Evolutionary conservation across 495 filamentous ascomycete genomes (phyloP).

Genomic region (Xylaria flabelliformis): DNA sequence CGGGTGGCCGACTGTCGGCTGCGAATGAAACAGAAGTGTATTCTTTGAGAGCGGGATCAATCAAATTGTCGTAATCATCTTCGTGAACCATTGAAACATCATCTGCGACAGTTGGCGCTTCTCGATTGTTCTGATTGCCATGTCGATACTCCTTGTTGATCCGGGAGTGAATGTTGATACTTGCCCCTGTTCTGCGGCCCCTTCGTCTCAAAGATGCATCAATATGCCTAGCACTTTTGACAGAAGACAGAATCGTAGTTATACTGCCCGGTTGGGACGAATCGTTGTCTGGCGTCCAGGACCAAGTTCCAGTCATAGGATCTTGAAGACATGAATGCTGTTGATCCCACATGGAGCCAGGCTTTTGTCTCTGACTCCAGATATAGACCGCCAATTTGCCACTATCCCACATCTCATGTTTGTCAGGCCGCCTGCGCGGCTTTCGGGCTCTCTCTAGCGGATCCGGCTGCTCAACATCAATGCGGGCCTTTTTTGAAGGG

Average conservation of each 20-base stretch:
- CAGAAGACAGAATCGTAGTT: slow-evolving; percentile 32
- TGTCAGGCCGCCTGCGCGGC: slow-evolving; percentile 31
- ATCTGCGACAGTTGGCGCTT: not conserved
- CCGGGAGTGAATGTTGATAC: not conserved
- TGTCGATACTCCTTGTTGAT: slow-evolving; percentile 2
- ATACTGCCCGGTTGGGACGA: slow-evolving; percentile 20
- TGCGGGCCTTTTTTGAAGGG: slow-evolving; percentile 29
- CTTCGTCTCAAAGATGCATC: slow-evolving; percentile 27
- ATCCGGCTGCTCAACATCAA: slow-evolving; percentile 16
- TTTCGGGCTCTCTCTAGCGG: slow-evolving; percentile 24
- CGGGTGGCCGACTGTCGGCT: slow-evolving; percentile 27
- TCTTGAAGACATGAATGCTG: slow-evolving; percentile 34
- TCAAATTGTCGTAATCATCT: slow-evolving; percentile 6
- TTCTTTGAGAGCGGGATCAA: not conserved
- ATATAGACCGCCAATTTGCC: slow-evolving; percentile 38
- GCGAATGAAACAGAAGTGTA: slow-evolving; percentile 17
- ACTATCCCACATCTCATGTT: slow-evolving; percentile 38
- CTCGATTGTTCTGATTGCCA: not conserved
- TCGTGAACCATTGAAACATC: not conserved
- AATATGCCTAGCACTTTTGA: slow-evolving; percentile 24
- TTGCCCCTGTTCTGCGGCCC: slow-evolving; percentile 7
- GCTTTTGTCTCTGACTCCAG: slow-evolving; percentile 37
- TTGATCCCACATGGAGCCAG: slow-evolving; percentile 35
- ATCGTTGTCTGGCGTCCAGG: slow-evolving; percentile 26
- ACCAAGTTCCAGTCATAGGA: slow-evolving; percentile 37